These are phyloP conservation scores for Colletotrichum sp. DNA, from an alignment of 2,329 filamentous ascomycete species.

Conservation along the genomic window DNA sequence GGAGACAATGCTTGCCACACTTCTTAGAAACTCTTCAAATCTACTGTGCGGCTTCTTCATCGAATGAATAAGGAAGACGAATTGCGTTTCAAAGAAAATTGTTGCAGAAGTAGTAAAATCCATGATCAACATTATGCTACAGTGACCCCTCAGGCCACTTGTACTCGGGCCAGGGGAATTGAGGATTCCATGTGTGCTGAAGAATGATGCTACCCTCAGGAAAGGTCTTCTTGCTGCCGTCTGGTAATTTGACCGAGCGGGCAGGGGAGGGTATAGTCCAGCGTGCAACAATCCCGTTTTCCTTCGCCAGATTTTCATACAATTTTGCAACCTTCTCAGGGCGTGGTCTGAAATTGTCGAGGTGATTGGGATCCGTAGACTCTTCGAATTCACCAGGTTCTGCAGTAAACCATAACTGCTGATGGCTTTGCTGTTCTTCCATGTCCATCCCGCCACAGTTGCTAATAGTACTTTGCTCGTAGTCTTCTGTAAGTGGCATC, in stretches of 20 bases:
- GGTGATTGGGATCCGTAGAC: conserved; percentile 13
- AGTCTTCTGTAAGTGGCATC: conserved; percentile 13
- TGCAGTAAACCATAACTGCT: conserved; percentile 14
- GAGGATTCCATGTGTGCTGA: conserved; percentile 19
- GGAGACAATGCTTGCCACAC: background rate
- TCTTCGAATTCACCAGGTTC: conserved; percentile 26
- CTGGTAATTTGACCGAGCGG: background rate
- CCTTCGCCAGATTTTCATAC: background rate
- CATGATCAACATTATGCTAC: background rate
- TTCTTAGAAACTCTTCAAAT: background rate
- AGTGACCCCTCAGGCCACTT: background rate
- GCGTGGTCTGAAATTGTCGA: background rate
- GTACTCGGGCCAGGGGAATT: conserved; percentile 12
- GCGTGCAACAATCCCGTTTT: background rate
- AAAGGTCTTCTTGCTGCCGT: conserved; percentile 23
- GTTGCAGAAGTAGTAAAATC: background rate
- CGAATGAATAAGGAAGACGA: background rate
- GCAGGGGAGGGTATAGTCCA: background rate
- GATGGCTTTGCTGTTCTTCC: background rate
- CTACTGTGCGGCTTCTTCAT: background rate
- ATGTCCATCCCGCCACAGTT: conserved; percentile 15
- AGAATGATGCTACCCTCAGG: conserved; percentile 25
- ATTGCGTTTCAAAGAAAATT: background rate
- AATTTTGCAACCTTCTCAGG: background rate
- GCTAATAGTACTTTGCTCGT: conserved; percentile 13